Evolutionary conservation across 768 basidiomycete genomes (phyloP).

Genomic region (Mycena rosella): DNA sequence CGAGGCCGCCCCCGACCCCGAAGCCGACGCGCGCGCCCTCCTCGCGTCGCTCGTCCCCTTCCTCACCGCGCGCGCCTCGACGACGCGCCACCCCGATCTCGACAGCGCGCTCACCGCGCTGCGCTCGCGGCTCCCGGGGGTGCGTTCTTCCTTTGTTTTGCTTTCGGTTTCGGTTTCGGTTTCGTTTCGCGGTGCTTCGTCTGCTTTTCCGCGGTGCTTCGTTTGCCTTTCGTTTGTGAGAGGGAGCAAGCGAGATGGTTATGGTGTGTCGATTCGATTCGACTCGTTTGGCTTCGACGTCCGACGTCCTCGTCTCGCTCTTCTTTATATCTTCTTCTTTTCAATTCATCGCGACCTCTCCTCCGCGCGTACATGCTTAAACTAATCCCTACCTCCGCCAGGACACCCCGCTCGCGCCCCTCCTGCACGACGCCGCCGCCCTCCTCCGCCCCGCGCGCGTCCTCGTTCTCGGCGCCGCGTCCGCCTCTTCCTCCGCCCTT

Average conservation of each 20-base stretch:
- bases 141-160: conserved; percentile 45
- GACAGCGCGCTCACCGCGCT: conserved; percentile 69
- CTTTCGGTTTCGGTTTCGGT: not conserved
- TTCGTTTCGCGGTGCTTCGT: not conserved
- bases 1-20: too few relatives aligned
- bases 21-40: conserved; percentile 58
- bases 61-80: conserved; percentile 70
- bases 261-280: too few relatives aligned
- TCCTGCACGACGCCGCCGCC: conserved; percentile 67
- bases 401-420: conserved; percentile 56
- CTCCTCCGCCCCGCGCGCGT: conserved; percentile 67
- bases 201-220: too few relatives aligned
- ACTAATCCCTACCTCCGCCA: not conserved
- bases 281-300: too few relatives aligned
- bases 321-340: too few relatives aligned
- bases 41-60: conserved; percentile 74
- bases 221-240: too few relatives aligned
- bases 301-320: too few relatives aligned
- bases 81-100: conserved; percentile 62
- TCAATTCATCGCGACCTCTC: not conserved
- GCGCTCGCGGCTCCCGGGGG: conserved; percentile 74
- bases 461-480: conserved; percentile 9
- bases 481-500: not conserved
- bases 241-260: too few relatives aligned
- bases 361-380: conserved; percentile 1